These are phyloP conservation scores for Rhizophora mangle DNA, from an alignment of 345 rosid species.

Conservation along the genomic window DNA sequence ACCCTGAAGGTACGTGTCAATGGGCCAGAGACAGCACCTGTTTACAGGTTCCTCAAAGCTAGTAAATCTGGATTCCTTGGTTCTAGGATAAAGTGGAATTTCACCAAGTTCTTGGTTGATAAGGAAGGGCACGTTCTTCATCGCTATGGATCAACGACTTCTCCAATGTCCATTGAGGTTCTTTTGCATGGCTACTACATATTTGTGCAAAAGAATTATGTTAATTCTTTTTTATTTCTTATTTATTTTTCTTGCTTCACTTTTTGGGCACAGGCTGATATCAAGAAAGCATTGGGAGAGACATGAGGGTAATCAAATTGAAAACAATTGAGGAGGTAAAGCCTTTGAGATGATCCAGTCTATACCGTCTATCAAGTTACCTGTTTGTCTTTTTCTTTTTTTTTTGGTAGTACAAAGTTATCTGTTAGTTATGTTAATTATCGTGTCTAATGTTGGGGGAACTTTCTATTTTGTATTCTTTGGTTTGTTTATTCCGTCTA, in stretches of 20 bases:
- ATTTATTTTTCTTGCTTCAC: background rate
- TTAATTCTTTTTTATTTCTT: background rate
- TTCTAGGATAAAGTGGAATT: conserved; percentile 83
- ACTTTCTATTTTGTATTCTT: background rate
- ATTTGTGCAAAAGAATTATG: too few relatives aligned
- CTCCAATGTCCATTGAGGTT: conserved; percentile 78
- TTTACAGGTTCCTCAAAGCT: conserved; percentile 77
- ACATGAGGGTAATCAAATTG: conserved; percentile 4
- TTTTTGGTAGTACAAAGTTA: too few relatives aligned
- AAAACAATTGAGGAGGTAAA: background rate
- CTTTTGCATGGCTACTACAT: background rate
- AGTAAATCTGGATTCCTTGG: conserved; percentile 52
- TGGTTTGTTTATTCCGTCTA: background rate
- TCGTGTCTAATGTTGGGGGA: background rate
- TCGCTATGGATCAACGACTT: conserved; percentile 61
- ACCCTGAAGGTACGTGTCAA: conserved; percentile 61
- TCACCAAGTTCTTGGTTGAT: conserved; percentile 75
- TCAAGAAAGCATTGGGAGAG: conserved; percentile 65
- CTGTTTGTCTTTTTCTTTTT: too few relatives aligned
- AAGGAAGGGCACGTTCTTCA: conserved; percentile 60
- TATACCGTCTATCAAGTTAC: background rate
- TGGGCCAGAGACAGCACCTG: conserved; percentile 64
- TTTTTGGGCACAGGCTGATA: conserved; percentile 44
- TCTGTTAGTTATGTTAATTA: background rate
- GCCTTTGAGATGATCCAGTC: conserved; percentile 1